Base-by-base conservation (phyloP, 2,329 filamentous ascomycete genomes). In the Parastagonospora nodorum region DNA sequence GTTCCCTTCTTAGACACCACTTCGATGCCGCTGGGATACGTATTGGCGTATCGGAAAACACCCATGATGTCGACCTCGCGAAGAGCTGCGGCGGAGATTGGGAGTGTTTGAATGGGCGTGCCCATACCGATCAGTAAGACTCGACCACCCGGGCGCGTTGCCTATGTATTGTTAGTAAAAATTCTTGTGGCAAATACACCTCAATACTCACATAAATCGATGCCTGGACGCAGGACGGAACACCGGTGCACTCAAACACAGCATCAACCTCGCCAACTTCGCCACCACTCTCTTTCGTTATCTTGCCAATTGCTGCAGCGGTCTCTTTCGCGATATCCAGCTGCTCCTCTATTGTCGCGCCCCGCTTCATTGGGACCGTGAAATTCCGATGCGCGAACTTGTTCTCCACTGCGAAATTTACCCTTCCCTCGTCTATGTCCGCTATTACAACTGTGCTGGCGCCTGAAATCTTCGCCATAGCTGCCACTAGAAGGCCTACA, bases 91-190 rank as follows among this genome's bases (percentile, higher is more conserved):
- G 87, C 86, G 7, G 85, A 88, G 39, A 92, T 77, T 1, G 88
- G 88, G 1, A 92, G 78, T 0, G 87, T 90, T 70, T 91, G 88
- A 45, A 90, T 82, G 0, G 88, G 88, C 5, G 84, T 88, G 32
- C 89, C 89, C 88, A 92, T 92, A 45, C 88, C 89, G 19, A 92
- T 88, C 70, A 92, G 85, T 70, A 92, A 81, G 42, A 91, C 79
- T 61, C 86, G 87, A 14, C 88, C 88, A 24, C 88, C 89, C 0
- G 88, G 80, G 50, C 81, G 81, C 8, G 88, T 86, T 2, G 86
- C 72, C 76, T 79, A 39, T 4, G 9, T 24, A 1, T 38, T 33
- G 45, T 67, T 14, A 59, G 53, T 27, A 5, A 24, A 24, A 5
- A n/a, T 19, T 3, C 5, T 5, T 10, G 12, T n/a, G 10, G 4